Conservation (phyloP, 2,329 filamentous ascomycete genomes). For the Hortaea sp. region DNA sequence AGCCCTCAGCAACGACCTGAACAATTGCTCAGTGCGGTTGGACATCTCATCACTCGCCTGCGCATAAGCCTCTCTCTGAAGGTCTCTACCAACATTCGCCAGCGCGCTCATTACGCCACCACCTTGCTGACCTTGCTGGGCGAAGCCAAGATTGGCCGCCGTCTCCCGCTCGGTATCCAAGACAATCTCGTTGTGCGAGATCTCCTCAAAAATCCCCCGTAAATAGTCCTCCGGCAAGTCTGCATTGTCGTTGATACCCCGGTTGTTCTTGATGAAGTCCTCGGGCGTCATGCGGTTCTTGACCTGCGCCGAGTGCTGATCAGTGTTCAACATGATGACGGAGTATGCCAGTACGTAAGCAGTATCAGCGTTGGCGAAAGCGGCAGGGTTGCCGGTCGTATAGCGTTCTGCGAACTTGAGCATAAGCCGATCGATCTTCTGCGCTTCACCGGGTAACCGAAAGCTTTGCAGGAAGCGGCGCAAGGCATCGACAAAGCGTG, state of each 20-base stretch:
- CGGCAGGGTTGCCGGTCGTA: slow-evolving; percentile 87
- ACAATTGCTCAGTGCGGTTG: slow-evolving; percentile 70
- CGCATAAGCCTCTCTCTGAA: slow-evolving; percentile 85
- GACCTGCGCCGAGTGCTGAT: slow-evolving; percentile 85
- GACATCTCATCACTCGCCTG: slow-evolving; percentile 94
- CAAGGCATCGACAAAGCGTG: slow-evolving; percentile 83
- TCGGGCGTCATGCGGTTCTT: slow-evolving; percentile 85
- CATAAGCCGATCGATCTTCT: slow-evolving; percentile 99
- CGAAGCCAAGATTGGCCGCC: slow-evolving; percentile 65
- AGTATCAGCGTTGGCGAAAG: slow-evolving; percentile 95
- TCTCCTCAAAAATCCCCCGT: slow-evolving; percentile 82
- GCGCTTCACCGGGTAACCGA: slow-evolving; percentile 85
- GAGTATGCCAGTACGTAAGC: slow-evolving; percentile 95
- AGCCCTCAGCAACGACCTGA: slow-evolving; percentile 84
- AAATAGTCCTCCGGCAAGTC: slow-evolving; percentile 92
- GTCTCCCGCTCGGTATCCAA: slow-evolving; percentile 84
- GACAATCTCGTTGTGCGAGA: slow-evolving; percentile 83
- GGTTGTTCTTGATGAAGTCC: slow-evolving; percentile 98
- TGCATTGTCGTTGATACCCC: slow-evolving; percentile 93
- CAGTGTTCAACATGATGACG: slow-evolving; percentile 92
- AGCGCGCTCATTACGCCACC: slow-evolving; percentile 49
- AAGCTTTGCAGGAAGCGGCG: slow-evolving; percentile 90
- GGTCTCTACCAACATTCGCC: slow-evolving; percentile 80
- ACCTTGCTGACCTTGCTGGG: slow-evolving; percentile 39
- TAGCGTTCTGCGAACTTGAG: slow-evolving; percentile 97